Evolutionary conservation across 352 stramenopile genomes (phyloP).

Genomic region (Globisporangium alternatum): DNA sequence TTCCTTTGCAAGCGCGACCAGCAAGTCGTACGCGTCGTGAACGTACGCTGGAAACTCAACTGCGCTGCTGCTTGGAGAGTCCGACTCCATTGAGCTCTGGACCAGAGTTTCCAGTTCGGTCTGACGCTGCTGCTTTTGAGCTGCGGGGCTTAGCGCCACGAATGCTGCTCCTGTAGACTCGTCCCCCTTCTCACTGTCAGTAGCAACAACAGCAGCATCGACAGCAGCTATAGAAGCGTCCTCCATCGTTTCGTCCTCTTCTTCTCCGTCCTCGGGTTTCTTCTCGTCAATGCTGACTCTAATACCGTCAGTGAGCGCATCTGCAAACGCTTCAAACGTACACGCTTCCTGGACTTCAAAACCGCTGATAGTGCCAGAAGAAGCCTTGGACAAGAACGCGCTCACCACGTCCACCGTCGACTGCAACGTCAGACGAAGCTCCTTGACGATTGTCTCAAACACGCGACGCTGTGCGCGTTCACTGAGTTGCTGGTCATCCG

Average conservation of each 20-base stretch:
- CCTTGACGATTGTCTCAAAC: conserved; percentile 51
- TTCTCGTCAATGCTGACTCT: conserved; percentile 35
- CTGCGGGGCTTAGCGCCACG: not conserved
- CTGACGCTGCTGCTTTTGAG: conserved; percentile 26
- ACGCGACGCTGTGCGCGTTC: conserved; percentile 43
- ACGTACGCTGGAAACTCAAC: conserved; percentile 34
- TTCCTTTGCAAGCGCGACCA: conserved; percentile 36
- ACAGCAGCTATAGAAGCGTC: not conserved
- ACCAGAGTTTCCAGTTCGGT: conserved; percentile 17
- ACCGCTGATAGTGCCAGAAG: not conserved
- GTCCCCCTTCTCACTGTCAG: not conserved
- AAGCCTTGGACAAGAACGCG: conserved; percentile 24
- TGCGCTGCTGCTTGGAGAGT: not conserved
- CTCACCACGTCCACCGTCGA: conserved; percentile 24
- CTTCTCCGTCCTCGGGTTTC: conserved; percentile 62
- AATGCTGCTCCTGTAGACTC: not conserved
- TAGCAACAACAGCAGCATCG: not conserved
- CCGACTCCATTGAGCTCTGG: conserved; percentile 1
- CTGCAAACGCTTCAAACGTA: conserved; percentile 35
- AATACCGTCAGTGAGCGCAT: conserved; percentile 35
- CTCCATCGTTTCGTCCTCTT: conserved; percentile 24
- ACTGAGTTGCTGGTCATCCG: conserved; percentile 24
- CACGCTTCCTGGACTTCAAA: conserved; percentile 33
- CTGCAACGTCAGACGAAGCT: conserved; percentile 34
- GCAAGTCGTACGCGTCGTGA: conserved; percentile 42